phyloP scores from a whole-genome alignment of 345 rosid genomes.

The Viola odorata region DNA sequence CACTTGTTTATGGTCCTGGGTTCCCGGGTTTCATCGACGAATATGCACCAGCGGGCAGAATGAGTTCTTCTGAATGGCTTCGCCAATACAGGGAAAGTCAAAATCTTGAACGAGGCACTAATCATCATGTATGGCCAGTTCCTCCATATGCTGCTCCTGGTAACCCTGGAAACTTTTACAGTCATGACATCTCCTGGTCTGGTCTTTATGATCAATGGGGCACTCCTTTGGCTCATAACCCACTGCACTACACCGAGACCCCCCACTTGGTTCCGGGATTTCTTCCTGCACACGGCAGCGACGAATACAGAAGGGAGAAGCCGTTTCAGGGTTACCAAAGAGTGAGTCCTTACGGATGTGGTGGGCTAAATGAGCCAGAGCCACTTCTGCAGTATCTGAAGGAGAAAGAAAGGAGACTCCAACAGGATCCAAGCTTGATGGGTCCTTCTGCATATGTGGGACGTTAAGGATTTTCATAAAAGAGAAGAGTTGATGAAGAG shows the following conservation, averaged over 20 bases:
- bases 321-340: slow-evolving; percentile 40
- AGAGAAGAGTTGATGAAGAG: not conserved
- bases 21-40: slow-evolving; percentile 35
- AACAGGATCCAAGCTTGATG: slow-evolving; percentile 50
- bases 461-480: slow-evolving; percentile 22
- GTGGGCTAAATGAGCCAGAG: slow-evolving; percentile 43
- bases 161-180: slow-evolving; percentile 28
- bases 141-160: slow-evolving; percentile 33
- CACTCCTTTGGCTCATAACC: slow-evolving; percentile 38
- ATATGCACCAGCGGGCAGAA: slow-evolving; percentile 39
- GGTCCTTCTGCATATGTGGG: slow-evolving; percentile 55
- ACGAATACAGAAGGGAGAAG: slow-evolving; percentile 41
- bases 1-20: slow-evolving; percentile 22
- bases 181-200: slow-evolving; percentile 30
- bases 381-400: slow-evolving; percentile 68
- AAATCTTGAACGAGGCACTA: slow-evolving; percentile 35
- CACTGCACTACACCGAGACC: slow-evolving; percentile 23
- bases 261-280: slow-evolving; percentile 25
- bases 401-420: slow-evolving; percentile 64
- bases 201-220: slow-evolving; percentile 44
- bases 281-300: slow-evolving; percentile 19
- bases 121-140: slow-evolving; percentile 28
- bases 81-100: slow-evolving; percentile 75
- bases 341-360: slow-evolving; percentile 40
- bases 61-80: slow-evolving; percentile 94